phyloP scores from a whole-genome alignment of 768 basidiomycete species.

The Amanita pseudoporphyria region DNA sequence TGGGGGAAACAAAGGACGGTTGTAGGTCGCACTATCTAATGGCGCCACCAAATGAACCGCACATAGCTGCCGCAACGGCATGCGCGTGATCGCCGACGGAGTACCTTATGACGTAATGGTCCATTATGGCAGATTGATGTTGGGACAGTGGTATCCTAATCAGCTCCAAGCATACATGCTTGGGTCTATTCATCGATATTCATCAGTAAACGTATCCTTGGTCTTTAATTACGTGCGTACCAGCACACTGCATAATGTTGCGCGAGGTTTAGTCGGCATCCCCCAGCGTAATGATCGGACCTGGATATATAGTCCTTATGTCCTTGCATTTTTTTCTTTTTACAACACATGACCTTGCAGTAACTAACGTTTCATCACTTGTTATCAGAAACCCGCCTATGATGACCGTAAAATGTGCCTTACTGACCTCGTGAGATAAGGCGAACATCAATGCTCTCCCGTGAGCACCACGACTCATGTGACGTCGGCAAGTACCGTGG shows the following conservation, averaged over 20 bases:
- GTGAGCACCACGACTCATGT: neutral
- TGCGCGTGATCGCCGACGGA: neutral
- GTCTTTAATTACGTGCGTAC: neutral
- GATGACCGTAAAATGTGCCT: too few relatives aligned
- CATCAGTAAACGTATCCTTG: too few relatives aligned
- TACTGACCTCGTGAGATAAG: too few relatives aligned
- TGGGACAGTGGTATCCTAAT: too few relatives aligned
- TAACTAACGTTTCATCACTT: neutral
- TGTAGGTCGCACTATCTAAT: slow-evolving; percentile 13
- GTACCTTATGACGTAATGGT: neutral
- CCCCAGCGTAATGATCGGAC: neutral
- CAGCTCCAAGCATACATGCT: too few relatives aligned
- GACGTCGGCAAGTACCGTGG: too few relatives aligned
- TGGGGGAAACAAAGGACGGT: slow-evolving; percentile 68
- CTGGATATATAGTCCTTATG: neutral
- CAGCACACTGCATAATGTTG: too few relatives aligned
- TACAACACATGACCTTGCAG: neutral
- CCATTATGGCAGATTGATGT: neutral
- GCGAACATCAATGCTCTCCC: too few relatives aligned
- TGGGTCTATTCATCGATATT: too few relatives aligned
- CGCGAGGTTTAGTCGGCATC: too few relatives aligned
- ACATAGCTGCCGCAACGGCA: neutral
- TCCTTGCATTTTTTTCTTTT: neutral
- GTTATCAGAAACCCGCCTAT: too few relatives aligned
- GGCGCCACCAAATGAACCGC: too few relatives aligned